Percentiles rank a stretch among this genome's conserved stretches.
Evolutionary conservation across 345 rosid genomes (phyloP).

Genomic region (Eucalyptus shirleyi): DNA sequence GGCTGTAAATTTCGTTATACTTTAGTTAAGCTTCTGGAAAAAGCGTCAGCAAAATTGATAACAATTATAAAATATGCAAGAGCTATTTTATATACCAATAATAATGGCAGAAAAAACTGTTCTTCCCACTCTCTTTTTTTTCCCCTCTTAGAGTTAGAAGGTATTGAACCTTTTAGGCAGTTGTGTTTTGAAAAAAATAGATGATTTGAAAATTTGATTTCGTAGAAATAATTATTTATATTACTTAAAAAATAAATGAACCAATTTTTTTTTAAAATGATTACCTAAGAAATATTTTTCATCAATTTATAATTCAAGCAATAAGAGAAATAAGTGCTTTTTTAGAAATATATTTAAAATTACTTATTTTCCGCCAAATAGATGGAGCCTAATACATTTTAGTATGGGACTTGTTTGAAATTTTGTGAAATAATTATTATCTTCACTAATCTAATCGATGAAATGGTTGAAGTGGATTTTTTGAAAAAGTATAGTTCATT

Average conservation of each 20-base stretch:
- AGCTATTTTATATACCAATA: neutral
- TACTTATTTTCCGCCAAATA: neutral
- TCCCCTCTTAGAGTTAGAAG: neutral
- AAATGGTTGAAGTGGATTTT: neutral
- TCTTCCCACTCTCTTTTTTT: neutral
- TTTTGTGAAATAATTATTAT: neutral
- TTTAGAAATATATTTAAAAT: too few relatives aligned
- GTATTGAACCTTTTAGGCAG: neutral
- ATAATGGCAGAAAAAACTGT: neutral
- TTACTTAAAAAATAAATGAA: neutral
- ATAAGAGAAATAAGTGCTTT: too few relatives aligned
- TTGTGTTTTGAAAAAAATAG: neutral
- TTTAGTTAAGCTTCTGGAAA: neutral
- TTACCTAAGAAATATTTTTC: too few relatives aligned
- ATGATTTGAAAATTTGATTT: neutral
- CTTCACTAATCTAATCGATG: too few relatives aligned
- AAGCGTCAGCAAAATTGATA: neutral
- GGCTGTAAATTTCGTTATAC: neutral
- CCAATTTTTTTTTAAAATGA: neutral
- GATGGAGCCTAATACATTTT: neutral
- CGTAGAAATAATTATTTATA: fast-evolving
- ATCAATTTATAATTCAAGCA: too few relatives aligned
- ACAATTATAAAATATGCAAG: neutral
- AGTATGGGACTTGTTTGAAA: too few relatives aligned
- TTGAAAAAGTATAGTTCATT: too few relatives aligned